These are phyloP conservation scores for Xylaria hypoxylon DNA, from an alignment of 2,329 filamentous ascomycete genomes.

Conservation along the genomic window DNA sequence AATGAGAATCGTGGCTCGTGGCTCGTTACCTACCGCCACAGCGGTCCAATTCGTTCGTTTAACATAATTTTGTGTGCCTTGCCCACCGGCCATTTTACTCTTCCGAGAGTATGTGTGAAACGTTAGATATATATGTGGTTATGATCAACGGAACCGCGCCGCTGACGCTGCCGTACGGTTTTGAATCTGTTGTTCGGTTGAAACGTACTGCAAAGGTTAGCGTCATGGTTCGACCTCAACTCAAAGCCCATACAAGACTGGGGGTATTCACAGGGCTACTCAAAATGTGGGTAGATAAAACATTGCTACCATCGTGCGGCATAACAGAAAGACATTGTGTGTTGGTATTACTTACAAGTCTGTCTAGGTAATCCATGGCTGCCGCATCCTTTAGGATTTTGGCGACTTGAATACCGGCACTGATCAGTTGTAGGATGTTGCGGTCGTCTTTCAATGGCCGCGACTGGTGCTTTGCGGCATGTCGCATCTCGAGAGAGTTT, in stretches of 20 bases:
- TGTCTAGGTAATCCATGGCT: constrained; percentile 85
- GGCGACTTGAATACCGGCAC: constrained; percentile 86
- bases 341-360: constrained; percentile 57
- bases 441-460: constrained; percentile 88
- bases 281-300: constrained; percentile 1
- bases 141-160: constrained; percentile 55
- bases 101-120: constrained; percentile 23
- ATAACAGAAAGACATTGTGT: neutral
- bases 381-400: constrained; percentile 87
- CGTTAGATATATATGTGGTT: constrained; percentile 42
- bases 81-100: constrained; percentile 36
- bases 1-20: constrained; percentile 42
- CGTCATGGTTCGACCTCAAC: constrained; percentile 3
- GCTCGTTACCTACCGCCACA: constrained; percentile 43
- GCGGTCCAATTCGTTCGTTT: constrained; percentile 41
- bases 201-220: constrained; percentile 67
- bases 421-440: constrained; percentile 88
- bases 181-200: constrained; percentile 82
- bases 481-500: constrained; percentile 88
- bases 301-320: neutral
- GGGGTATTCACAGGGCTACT: constrained; percentile 9
- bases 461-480: constrained; percentile 85
- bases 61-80: constrained; percentile 40
- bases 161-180: constrained; percentile 65
- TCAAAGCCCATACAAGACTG: neutral